These are phyloP conservation scores for Coemansia sp. DNA, from an alignment of 371 early-diverging fungal genomes.

Conservation along the genomic window DNA sequence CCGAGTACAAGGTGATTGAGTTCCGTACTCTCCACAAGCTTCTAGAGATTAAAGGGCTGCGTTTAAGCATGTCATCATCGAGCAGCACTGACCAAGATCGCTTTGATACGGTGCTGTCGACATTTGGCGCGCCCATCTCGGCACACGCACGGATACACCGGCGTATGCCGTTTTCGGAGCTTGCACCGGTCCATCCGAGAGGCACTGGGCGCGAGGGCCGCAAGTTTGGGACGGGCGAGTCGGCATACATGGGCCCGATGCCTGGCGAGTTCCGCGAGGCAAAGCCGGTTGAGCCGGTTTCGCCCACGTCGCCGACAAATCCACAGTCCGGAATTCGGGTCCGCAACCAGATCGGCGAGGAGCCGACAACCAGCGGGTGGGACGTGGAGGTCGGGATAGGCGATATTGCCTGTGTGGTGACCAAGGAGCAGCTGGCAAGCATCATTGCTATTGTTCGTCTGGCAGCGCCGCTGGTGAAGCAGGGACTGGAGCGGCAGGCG, in stretches of 20 bases:
- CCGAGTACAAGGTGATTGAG: conserved; percentile 44
- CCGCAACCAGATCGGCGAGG: conserved; percentile 39
- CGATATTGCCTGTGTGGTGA: conserved; percentile 42
- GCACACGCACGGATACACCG: conserved; percentile 48
- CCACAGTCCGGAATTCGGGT: conserved; percentile 6
- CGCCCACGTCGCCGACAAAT: neutral
- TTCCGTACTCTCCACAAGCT: conserved; percentile 45
- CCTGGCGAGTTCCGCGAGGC: conserved; percentile 53
- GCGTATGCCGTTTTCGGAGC: conserved; percentile 50
- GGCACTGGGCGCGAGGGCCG: neutral
- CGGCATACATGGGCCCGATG: conserved; percentile 51
- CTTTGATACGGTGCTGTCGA: conserved; percentile 17
- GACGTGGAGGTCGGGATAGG: conserved; percentile 39
- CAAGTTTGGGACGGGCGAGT: conserved; percentile 20
- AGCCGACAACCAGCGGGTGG: conserved; percentile 48
- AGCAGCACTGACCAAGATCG: neutral
- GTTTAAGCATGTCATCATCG: conserved; percentile 14
- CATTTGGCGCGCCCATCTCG: conserved; percentile 29
- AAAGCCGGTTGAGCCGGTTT: conserved; percentile 7
- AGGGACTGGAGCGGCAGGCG: conserved; percentile 22
- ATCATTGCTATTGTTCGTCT: conserved; percentile 17
- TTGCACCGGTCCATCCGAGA: conserved; percentile 35
- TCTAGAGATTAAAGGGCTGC: conserved; percentile 33
- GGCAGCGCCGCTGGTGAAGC: conserved; percentile 27
- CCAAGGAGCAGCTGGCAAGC: conserved; percentile 26